Conservation (phyloP, 2,329 filamentous ascomycete genomes). For the Neophaeococcomyces aloes region DNA sequence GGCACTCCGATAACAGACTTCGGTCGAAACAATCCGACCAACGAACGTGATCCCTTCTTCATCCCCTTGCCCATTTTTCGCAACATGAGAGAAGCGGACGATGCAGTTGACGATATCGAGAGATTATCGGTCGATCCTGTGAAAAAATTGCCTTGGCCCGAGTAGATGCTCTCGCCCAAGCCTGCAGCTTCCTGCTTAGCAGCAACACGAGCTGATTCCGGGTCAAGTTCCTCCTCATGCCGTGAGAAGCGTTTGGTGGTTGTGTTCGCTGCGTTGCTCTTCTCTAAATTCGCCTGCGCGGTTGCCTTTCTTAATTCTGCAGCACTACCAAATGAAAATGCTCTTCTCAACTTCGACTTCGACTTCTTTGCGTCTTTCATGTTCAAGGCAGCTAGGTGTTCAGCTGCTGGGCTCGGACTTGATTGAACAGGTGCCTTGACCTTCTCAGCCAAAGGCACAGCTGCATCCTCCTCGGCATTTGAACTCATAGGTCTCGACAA, state of each 20-base stretch:
- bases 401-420: constrained; percentile 58
- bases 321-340: constrained; percentile 93
- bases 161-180: constrained; percentile 88
- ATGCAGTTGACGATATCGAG: constrained; percentile 39
- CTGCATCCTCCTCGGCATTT: constrained; percentile 38
- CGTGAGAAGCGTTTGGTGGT: constrained; percentile 56
- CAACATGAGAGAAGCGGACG: constrained; percentile 46
- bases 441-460: constrained; percentile 19
- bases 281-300: constrained; percentile 47
- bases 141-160: constrained; percentile 72
- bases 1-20: constrained; percentile 80
- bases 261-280: constrained; percentile 28
- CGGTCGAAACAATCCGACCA: constrained; percentile 88
- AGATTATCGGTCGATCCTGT: constrained; percentile 88
- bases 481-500: constrained; percentile 61
- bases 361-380: constrained; percentile 73
- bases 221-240: constrained; percentile 59
- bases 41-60: constrained; percentile 82
- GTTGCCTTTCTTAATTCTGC: constrained; percentile 74
- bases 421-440: constrained; percentile 11
- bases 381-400: constrained; percentile 77
- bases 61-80: constrained; percentile 98
- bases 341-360: constrained; percentile 76
- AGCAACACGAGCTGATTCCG: constrained; percentile 83
- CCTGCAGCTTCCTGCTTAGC: constrained; percentile 85